Conservation (phyloP, 192 early-diverging fungal species). For the Coemansia sp. region DNA sequence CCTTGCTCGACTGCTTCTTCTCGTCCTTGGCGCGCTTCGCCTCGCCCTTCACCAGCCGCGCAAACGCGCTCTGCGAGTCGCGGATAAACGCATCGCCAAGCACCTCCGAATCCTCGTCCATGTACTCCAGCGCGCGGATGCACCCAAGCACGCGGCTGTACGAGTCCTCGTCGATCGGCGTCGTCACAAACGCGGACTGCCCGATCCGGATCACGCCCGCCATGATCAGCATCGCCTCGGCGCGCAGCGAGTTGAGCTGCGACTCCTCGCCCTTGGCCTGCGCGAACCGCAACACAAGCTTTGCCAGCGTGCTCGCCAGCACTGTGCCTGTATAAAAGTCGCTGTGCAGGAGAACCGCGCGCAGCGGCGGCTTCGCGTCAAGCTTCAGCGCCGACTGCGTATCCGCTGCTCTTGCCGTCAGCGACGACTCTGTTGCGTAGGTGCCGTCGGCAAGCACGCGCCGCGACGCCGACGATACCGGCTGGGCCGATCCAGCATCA, state of each 20-base stretch:
- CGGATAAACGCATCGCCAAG: constrained; percentile 58
- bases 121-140: constrained; percentile 71
- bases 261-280: constrained; percentile 5
- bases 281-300: constrained; percentile 80
- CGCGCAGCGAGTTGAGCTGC: constrained; percentile 77
- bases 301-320: constrained; percentile 86
- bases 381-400: constrained; percentile 54
- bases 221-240: constrained; percentile 99
- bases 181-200: constrained; percentile 78
- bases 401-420: constrained; percentile 57
- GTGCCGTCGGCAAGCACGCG: constrained; percentile 95
- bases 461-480: constrained; percentile 47
- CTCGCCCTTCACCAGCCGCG: constrained; percentile 51
- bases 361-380: constrained; percentile 43
- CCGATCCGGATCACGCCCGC: constrained; percentile 92
- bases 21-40: constrained; percentile 64
- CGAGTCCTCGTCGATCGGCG: constrained; percentile 97
- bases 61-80: constrained; percentile 63
- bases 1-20: constrained; percentile 28
- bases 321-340: constrained; percentile 92
- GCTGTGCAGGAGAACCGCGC: constrained; percentile 82
- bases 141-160: constrained; percentile 88
- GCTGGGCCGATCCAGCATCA: too few relatives aligned
- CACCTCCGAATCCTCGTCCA: constrained; percentile 47
- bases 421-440: constrained; percentile 94